Base-by-base conservation (phyloP, 192 early-diverging fungal genomes). In the Linderina pennispora region DNA sequence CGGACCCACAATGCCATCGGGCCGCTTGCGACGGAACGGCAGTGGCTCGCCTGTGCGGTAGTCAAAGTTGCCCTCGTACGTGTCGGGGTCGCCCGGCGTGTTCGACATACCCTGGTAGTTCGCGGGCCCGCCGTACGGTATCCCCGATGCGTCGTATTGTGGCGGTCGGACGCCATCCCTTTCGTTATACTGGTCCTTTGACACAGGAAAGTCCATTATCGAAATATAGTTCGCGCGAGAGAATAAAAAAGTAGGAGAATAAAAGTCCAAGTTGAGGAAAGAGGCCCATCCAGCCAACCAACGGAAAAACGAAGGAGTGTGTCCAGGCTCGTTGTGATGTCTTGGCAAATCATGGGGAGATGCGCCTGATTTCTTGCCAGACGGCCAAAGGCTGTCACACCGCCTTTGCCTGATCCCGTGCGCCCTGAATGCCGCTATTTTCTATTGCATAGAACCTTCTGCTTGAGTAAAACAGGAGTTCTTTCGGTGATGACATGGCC, bases 1-100 rank as follows among this genome's bases (percentile, higher is more conserved):
- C 1, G 80, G 80, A 3, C 80, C 80, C 16, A 75, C 58, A 9
- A 76, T 48, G 32, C 66, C 66, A 50, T 76, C 65, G 24, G 38
- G 33, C 20, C 66, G 69, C 33, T 34, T 23, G n/a, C 68, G 57
- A 55, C 58, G 42, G 42, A 60, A 61, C 23, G 55, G 36, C 18
- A 58, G 39, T 19, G 66, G 66, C 59, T 70, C 66, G 35, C 66
- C 66, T 3, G 66, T 62, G 22, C 40, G 28, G 25, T 54, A 45
- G 31, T 70, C 66, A 70, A 70, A 70, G 66, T 70, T 70, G 40
- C 66, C 66, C 39, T 70, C 66, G 51, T 70, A 70, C 10, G 50
- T 24, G 51, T 70, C 66, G 11, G 50, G 41, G 55, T 55, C 40
- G 2, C 41, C 39, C 3, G 39, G 48, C 26, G 50, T 36, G 11